phyloP scores from a whole-genome alignment of 768 basidiomycete species.

The Rhodosporidiobolus odoratus region DNA sequence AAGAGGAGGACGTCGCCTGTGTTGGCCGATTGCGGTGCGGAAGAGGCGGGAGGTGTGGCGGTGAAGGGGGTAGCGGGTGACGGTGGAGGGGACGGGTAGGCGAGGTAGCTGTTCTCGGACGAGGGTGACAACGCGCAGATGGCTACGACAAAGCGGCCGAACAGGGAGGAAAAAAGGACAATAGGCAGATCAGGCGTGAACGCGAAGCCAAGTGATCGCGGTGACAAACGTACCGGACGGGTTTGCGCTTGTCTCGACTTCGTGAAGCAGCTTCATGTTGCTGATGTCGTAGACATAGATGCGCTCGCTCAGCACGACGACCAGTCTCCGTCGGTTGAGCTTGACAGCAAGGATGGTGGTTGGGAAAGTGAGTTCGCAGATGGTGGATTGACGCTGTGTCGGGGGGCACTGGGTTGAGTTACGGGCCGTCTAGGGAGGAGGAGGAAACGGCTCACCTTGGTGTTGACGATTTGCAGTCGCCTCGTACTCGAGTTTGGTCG shows the following conservation, averaged over 20 bases:
- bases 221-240: constrained; percentile 65
- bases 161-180: neutral
- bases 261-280: constrained; percentile 94
- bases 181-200: neutral
- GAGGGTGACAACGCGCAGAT: constrained; percentile 92
- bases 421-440: neutral
- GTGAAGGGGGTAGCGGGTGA: constrained; percentile 64
- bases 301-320: constrained; percentile 92
- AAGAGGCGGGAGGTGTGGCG: constrained; percentile 45
- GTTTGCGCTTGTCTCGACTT: constrained; percentile 93
- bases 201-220: neutral
- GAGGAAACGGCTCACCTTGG: constrained; percentile 61
- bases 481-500: constrained; percentile 83
- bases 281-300: constrained; percentile 99
- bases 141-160: constrained; percentile 51
- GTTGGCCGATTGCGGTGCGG: constrained; percentile 44
- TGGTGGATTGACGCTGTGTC: constrained; percentile 85
- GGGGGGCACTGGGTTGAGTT: neutral
- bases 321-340: constrained; percentile 90
- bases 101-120: constrained; percentile 86
- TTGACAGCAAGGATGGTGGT: constrained; percentile 96
- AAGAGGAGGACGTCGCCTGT: constrained; percentile 80
- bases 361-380: constrained; percentile 96
- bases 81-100: constrained; percentile 90
- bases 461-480: constrained; percentile 95